Conservation (phyloP, 2,329 filamentous ascomycete genomes). For the Neofusicoccum ribis region DNA sequence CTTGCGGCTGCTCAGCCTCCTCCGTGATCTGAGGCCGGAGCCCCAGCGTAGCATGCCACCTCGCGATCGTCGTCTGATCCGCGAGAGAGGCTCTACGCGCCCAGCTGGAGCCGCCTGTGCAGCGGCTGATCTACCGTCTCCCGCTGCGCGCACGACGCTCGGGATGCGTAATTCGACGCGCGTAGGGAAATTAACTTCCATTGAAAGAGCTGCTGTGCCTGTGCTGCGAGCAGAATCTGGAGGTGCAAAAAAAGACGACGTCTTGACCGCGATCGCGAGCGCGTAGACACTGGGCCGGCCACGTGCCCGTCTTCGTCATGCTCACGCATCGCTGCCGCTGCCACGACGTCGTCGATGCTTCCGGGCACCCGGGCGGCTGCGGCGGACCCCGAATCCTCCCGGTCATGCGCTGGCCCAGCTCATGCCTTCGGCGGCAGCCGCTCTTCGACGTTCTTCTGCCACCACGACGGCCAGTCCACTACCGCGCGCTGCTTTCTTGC, state of each 20-base stretch:
- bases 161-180: conserved; percentile 6
- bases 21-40: conserved; percentile 8
- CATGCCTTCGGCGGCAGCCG: neutral
- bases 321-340: neutral
- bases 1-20: conserved; percentile 13
- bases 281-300: neutral
- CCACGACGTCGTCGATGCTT: neutral
- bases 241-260: neutral
- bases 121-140: conserved; percentile 13
- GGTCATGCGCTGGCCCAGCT: conserved; percentile 4
- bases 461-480: conserved; percentile 76
- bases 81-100: conserved; percentile 6
- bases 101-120: conserved; percentile 12
- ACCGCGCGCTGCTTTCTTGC: conserved; percentile 70
- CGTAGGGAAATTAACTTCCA: neutral
- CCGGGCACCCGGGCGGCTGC: conserved; percentile 4
- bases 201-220: neutral
- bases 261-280: neutral
- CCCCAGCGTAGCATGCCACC: conserved; percentile 1
- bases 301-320: conserved; percentile 1
- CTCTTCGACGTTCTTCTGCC: conserved; percentile 46
- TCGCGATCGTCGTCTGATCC: conserved; percentile 15
- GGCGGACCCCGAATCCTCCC: neutral
- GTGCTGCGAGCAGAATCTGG: neutral
- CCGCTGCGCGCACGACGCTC: neutral